Evolutionary conservation across 108 stramenopile genomes (phyloP).

Genomic region (Fragilariopsis cylindrus): DNA sequence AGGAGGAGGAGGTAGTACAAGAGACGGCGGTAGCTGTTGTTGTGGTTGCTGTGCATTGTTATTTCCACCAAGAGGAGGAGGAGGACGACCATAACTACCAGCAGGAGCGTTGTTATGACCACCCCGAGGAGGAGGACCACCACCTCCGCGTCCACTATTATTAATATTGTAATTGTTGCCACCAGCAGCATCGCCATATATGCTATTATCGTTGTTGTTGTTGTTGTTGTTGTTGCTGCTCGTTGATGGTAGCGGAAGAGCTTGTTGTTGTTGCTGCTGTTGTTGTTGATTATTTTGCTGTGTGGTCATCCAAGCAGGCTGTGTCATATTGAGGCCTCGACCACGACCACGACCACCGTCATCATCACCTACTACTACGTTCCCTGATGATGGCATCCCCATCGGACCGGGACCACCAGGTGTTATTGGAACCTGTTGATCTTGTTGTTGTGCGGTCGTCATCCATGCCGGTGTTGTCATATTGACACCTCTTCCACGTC

Average conservation of each 20-base stretch:
- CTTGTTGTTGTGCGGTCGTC: conserved; percentile 12
- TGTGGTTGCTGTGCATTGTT: not conserved
- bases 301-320: conserved; percentile 46
- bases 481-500: conserved; percentile 32
- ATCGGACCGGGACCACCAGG: not conserved
- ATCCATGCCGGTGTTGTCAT: conserved; percentile 41
- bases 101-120: no score
- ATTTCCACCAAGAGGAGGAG: no score
- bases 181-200: not conserved
- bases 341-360: conserved; percentile 40
- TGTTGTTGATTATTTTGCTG: conserved; percentile 6
- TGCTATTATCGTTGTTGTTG: no score
- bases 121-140: no score
- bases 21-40: not conserved
- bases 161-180: not conserved
- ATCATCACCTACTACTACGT: no score
- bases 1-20: not conserved
- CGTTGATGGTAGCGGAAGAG: no score
- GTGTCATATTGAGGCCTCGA: conserved; percentile 29
- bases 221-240: no score
- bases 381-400: no score
- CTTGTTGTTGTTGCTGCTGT: conserved; percentile 1
- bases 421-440: not conserved
- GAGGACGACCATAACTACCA: no score
- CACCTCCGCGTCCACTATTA: no score